Evolutionary conservation across 164 flowering plant genomes (phyloP), one percentile per base, ranked within the genome.

Genomic region (Vitis rotundifolia): DNA sequence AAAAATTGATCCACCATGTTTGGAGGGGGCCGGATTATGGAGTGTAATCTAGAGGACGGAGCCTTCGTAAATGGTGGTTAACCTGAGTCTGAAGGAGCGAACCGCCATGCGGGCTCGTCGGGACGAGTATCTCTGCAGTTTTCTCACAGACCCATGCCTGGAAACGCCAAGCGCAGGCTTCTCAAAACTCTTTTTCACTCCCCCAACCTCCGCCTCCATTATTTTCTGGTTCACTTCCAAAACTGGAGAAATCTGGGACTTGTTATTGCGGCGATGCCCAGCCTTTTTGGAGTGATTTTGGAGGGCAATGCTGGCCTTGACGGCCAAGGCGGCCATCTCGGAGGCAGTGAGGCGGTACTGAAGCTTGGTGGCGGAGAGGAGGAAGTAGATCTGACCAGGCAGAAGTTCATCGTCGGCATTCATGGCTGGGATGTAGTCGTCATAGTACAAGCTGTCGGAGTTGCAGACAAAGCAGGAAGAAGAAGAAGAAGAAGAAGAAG

Each of bases 271-370:
- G 13, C 73, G 72, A 19, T 28, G 12, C 48, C 60, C n/a, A 16
- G 26, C 49, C 67, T 37, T 49, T 16, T 54, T 50, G 59, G 76
- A 37, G 16, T 73, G 68, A 10, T 73, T 71, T 13, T 71, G 80
- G 56, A 87, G 75, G 9, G 87, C 93, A 1, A 69, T 19, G 73
- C 82, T 81, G 8, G 93, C 93, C 61, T 80, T 89, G 5, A 89
- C 87, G 8, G 91, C 91, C 64, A 89, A 55, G 2, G 87, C 88
- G 0, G 90, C 94, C 91, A 88, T 89, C 16, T 88, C 91, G 0
- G 85, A 48, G 1, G 94, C 86, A 0, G 83, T 44, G 8, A 89
- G 59, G 0, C 73, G 79, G 55, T 75, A 31, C 18, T 83, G 78
- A 8, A 81, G 81, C 70, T 68, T 79, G 6, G 78, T 70, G 2